Percentiles rank a stretch among this genome's conserved stretches.
phyloP scores from a whole-genome alignment of 352 stramenopile species.

The Phytopythium litorale region DNA sequence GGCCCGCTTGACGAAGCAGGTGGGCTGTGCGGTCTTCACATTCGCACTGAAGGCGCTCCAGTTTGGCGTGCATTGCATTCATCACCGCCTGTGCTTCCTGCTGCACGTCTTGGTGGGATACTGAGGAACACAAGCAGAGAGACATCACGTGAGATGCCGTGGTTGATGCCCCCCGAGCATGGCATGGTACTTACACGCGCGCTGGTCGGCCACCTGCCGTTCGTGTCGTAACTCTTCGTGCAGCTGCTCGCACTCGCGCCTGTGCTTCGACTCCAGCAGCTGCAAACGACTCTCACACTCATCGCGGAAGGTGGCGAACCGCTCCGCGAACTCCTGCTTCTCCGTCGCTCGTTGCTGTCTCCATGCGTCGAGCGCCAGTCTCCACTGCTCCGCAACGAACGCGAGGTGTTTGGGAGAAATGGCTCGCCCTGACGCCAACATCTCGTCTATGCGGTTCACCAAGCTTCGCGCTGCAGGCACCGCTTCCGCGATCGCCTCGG shows the following conservation, averaged over 20 bases:
- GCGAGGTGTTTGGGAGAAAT: constrained; percentile 17
- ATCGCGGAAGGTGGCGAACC: constrained; percentile 20
- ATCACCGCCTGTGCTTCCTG: background rate
- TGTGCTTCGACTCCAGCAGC: constrained; percentile 13
- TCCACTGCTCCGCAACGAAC: constrained; percentile 25
- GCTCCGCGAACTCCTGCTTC: constrained; percentile 16
- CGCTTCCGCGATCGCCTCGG: constrained; percentile 19
- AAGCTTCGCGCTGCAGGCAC: constrained; percentile 7
- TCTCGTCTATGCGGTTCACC: constrained; percentile 6
- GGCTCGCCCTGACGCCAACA: constrained; percentile 12
- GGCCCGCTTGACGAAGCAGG: background rate
- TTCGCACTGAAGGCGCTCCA: background rate
- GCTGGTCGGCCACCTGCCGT: background rate
- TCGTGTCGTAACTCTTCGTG: background rate
- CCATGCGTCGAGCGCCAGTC: constrained; percentile 28
- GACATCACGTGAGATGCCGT: background rate
- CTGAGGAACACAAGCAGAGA: background rate
- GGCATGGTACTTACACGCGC: background rate
- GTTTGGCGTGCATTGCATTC: background rate
- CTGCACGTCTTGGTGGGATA: background rate
- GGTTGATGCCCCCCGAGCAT: background rate
- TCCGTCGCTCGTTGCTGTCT: constrained; percentile 13
- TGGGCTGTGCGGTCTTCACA: background rate
- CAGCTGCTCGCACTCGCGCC: constrained; percentile 9
- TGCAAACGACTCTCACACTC: constrained; percentile 26